Base-by-base conservation (phyloP, 1,284 basidiomycete species). In the Volvariella surrecta region DNA sequence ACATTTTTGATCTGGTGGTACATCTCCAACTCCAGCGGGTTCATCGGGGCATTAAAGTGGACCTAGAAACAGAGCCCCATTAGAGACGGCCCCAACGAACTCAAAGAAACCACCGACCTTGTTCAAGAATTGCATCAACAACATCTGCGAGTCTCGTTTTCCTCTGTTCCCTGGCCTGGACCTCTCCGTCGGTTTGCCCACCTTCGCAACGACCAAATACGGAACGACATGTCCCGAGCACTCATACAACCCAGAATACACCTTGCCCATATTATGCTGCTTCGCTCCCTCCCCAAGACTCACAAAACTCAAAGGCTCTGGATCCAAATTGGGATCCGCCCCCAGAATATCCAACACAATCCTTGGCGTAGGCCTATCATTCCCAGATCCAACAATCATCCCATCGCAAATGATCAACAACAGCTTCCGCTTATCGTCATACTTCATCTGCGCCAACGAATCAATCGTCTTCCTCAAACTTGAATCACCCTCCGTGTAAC, bases 1-100 rank as follows among this genome's bases (percentile, higher is more conserved):
- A 99, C 92, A 59, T 99, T 98, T 76, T 96, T 91, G 75, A 99
- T 95, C 65, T 99, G 95, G 61, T 99, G 96, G 60, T 94, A 98
- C 62, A 99, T 90, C 68, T 99, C 95, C 42, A 99, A 70, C 65
- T 99, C 95, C 49, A 96, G 68, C 0, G 94, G 96, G 57, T 86
- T 92, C 96, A 99, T 99, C 0, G 92, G 87, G 15, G 89, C 62
- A 58, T 94, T 91, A 67, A 97, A 99, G 66, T 99, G 95, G 24
- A 98, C 95, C 75, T 94, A 44, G n/a, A 30, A 13, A 15, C n/a
- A n/a, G 24, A 42, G 24, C 22, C 16, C 18, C 46, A 46, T 34
- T 9, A 43, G 3, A 44, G 37, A n/a, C 44, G 22, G 48, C 31
- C 31, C 32, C 13, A 35, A 39, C 22, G 44, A 35, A 38, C 31